A percentile compares a stretch with the other conserved stretches of the same genome.
Conservation (phyloP, 2,329 filamentous ascomycete genomes). For the Colletotrichum sp. region DNA sequence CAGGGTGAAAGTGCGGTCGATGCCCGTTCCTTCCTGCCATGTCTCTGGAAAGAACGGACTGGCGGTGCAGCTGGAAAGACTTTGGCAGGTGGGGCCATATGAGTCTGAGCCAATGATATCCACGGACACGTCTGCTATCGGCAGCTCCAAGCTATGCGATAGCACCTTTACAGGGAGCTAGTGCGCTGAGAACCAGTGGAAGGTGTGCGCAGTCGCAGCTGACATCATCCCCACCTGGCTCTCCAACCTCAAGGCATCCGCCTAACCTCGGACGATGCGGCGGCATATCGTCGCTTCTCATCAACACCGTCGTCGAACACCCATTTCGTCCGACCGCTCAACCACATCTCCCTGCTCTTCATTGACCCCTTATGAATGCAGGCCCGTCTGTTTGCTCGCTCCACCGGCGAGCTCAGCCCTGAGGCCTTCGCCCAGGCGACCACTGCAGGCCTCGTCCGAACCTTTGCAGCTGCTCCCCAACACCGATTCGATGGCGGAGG, state of each 20-base stretch:
- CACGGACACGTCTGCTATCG: background rate
- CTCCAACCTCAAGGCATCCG: background rate
- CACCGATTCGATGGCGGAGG: slow-evolving; percentile 71
- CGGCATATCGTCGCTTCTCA: background rate
- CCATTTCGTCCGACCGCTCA: background rate
- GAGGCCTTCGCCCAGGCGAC: slow-evolving; percentile 69
- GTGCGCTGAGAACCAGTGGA: background rate
- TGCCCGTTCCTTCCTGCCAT: background rate
- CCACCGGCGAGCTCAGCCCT: slow-evolving; percentile 70
- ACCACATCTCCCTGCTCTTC: background rate
- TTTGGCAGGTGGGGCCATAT: background rate
- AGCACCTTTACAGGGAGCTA: background rate
- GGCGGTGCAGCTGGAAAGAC: background rate
- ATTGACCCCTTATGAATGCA: slow-evolving; percentile 58
- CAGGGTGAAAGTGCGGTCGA: background rate
- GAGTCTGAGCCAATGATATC: background rate
- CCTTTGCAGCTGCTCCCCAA: slow-evolving; percentile 70
- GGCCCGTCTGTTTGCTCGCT: slow-evolving; percentile 79
- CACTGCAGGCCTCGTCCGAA: slow-evolving; percentile 68
- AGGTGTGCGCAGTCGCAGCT: background rate
- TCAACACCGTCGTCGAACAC: background rate
- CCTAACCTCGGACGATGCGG: background rate
- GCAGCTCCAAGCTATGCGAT: background rate
- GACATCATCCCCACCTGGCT: background rate
- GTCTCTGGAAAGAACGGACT: background rate